Base-by-base conservation (phyloP, 495 filamentous ascomycete genomes). In the Hypoxylon crocopeplum region DNA sequence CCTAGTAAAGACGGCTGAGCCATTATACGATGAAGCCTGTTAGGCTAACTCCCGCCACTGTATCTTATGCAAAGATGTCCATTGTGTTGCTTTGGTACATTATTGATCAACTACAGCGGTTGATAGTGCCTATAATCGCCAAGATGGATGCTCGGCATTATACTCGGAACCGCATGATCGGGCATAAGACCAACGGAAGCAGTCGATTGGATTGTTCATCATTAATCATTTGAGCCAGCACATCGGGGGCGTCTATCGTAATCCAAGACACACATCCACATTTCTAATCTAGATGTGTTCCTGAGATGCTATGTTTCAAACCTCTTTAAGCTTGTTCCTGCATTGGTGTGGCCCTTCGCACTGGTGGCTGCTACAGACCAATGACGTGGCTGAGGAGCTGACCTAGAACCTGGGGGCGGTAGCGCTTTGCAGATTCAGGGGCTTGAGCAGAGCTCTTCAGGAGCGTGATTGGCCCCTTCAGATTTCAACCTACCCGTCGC, bases 281-380 rank as follows among this genome's bases (percentile, higher is more conserved):
- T 36, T 8, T 46, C 25, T 22, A 47, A 56, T 56, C 45, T 56
- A 53, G 52, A 57, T 63, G 20, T n/a, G 42, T 39, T 51, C 40
- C 20, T 21, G 2, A 53, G 48, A 49, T 63, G 24, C 59, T 53
- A 53, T 63, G 59, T 63, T 63, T 63, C 59, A 63, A 51, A 59
- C 38, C n/a, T 45, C 25, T 12, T 59, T 24, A 44, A 58, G 48
- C 49, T 58, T 64, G 45, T 50, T 59, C 54, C 61, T 64, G 45
- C 49, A 59, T 56, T 42, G 61, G 61, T 32, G 34, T 30, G 17
- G 30, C 29, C 34, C 32, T 13, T 44, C 15, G 27, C 49, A 11
- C n/a, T 34, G 12, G 5, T 34, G n/a, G 32, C 7, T 42, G 27
- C 5, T 34, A 21, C 39, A 33, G 36, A 13, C 55, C 61, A 64